Conservation (phyloP, 2,329 filamentous ascomycete genomes). For the Hawksworthiomyces lignivorus region DNA sequence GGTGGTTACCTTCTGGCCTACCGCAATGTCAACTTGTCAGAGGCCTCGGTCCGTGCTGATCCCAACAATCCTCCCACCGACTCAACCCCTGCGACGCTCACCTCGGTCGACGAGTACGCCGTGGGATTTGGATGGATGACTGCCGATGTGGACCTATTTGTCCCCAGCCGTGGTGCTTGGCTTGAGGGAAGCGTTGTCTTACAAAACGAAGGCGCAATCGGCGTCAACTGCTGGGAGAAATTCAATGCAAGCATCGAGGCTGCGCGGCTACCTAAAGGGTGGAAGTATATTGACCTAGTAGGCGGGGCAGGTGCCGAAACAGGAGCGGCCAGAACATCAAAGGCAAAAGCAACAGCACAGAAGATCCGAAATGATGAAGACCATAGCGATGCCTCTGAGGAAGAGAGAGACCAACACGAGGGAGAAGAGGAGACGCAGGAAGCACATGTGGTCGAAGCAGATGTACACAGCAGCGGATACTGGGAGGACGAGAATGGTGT, state of each 20-base stretch:
- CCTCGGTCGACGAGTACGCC: constrained; percentile 70
- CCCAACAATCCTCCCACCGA: constrained; percentile 38
- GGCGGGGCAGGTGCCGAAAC: constrained; percentile 21
- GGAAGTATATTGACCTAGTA: constrained; percentile 59
- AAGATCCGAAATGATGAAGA: too few species aligned
- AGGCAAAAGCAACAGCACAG: not conserved
- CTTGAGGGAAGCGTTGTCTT: constrained; percentile 79
- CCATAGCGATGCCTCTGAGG: constrained; percentile 12
- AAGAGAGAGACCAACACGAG: too few species aligned
- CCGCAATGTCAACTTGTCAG: constrained; percentile 58
- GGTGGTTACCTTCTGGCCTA: constrained; percentile 70
- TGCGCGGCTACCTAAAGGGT: constrained; percentile 64
- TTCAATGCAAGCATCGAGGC: constrained; percentile 87
- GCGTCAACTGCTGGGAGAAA: constrained; percentile 80
- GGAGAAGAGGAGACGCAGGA: not conserved
- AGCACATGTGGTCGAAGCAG: not conserved
- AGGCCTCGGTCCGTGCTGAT: constrained; percentile 43
- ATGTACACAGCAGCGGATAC: constrained; percentile 54
- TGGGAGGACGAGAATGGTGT: constrained; percentile 68
- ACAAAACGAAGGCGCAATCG: constrained; percentile 82
- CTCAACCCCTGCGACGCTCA: constrained; percentile 33
- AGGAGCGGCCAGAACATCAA: not conserved
- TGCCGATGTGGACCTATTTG: constrained; percentile 76
- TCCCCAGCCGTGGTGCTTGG: constrained; percentile 62
- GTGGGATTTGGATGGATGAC: constrained; percentile 85